phyloP scores from a whole-genome alignment of 306 rosid genomes.

The Quercus ilex region DNA sequence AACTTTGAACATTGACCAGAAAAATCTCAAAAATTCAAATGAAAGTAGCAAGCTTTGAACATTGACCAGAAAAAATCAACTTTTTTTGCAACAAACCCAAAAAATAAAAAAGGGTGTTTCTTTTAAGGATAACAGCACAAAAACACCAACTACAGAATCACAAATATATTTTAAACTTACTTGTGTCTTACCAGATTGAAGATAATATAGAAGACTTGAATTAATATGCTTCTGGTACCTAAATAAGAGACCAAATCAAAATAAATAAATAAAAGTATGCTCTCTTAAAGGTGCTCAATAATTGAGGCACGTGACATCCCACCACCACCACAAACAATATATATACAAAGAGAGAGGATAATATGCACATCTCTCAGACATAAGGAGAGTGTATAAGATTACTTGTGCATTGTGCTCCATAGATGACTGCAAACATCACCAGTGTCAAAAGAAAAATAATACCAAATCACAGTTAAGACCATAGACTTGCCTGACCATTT shows the following conservation, averaged over 20 bases:
- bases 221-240: slow-evolving; percentile 75
- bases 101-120: no score
- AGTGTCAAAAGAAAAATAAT: slow-evolving; percentile 19
- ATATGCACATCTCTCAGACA: slow-evolving; percentile 78
- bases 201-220: slow-evolving; percentile 86
- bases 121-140: no score
- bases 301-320: background rate
- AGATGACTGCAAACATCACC: slow-evolving; percentile 55
- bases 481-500: slow-evolving; percentile 65
- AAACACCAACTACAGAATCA: no score
- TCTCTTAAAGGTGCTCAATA: background rate
- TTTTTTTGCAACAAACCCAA: no score
- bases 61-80: no score
- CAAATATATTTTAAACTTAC: slow-evolving; percentile 10
- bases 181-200: slow-evolving; percentile 74
- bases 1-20: no score
- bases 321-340: background rate
- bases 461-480: slow-evolving; percentile 8
- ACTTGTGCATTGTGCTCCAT: slow-evolving; percentile 89
- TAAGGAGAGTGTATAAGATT: slow-evolving; percentile 72
- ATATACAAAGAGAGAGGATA: background rate
- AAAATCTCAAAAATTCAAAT: no score
- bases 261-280: slow-evolving; percentile 1
- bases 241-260: slow-evolving; percentile 19
- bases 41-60: no score